Evolutionary conservation across 2,329 filamentous ascomycete genomes (phyloP), one percentile per base, ranked within the genome.

Genomic region (Dactylellina drechsleri): DNA sequence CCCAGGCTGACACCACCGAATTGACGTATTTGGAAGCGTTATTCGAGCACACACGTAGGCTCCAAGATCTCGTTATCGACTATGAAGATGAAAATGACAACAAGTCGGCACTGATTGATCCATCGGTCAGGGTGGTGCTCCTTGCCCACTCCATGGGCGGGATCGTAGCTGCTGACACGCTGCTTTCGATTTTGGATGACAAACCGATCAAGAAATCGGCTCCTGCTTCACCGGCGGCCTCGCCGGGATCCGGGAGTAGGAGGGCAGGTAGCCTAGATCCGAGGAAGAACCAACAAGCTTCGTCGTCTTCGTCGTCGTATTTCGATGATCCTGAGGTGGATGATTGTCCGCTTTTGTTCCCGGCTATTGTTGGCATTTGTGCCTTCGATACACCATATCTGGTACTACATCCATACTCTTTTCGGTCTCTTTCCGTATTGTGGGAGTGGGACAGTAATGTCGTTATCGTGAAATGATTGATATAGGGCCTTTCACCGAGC

Each of bases 361-460:
- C 94, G 0, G 94, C 93, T 82, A 89, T 98, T 77, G 91, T 94
- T 82, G 94, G 91, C 78, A 88, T 98, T 26, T 86, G 98, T 56
- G 92, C 93, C 59, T 97, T 97, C 81, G 94, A 98, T 83, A 99
- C 95, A 0, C 95, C 95, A 0, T 99, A 91, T 81, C 86, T 95
- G 0, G 71, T 75, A 75, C 47, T 67, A 23, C 52, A 91, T 91
- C 68, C 92, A 91, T 91, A 68, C 92, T 93, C 77, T 36, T 52
- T 49, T 40, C 56, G 40, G 53, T 28, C n/a, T 18, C 16, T 47
- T 15, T 47, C 43, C 43, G 43, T 47, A 36, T n/a, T 16, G 28
- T 18, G 20, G 47, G 15, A 18, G 18, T 40, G 45, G 40, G 20
- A 26, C 58, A 66, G 66, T 62, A 62, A 70, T 64, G 15, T 61